Conservation (phyloP, 108 stramenopile species). For the Cyclostephanos invisitatus region DNA sequence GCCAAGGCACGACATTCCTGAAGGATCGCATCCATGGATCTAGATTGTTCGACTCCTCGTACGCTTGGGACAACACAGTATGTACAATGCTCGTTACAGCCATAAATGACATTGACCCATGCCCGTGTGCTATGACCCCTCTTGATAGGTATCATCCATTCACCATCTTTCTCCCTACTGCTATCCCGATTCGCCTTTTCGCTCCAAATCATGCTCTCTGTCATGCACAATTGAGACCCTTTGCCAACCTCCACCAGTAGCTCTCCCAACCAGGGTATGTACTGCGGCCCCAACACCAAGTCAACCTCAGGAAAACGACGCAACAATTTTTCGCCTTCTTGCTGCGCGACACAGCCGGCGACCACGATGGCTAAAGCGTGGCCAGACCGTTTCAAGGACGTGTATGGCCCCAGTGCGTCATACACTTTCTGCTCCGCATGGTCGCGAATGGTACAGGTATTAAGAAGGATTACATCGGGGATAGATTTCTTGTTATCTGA, state of each 20-base stretch:
- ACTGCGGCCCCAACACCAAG: slow-evolving; percentile 90
- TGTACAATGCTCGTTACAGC: slow-evolving; percentile 89
- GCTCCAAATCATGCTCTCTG: slow-evolving; percentile 49
- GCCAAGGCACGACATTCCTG: slow-evolving; percentile 77
- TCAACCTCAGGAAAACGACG: slow-evolving; percentile 92
- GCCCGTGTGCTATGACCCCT: slow-evolving; percentile 55
- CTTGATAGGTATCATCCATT: slow-evolving; percentile 46
- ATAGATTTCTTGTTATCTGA: slow-evolving; percentile 27
- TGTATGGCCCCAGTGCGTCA: slow-evolving; percentile 70
- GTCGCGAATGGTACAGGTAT: slow-evolving; percentile 88
- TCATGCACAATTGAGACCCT: slow-evolving; percentile 44
- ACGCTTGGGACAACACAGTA: slow-evolving; percentile 92
- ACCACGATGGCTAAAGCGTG: slow-evolving; percentile 87
- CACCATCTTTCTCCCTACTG: slow-evolving; percentile 41
- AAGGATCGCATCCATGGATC: slow-evolving; percentile 83
- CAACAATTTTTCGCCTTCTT: slow-evolving; percentile 92
- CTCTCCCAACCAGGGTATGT: slow-evolving; percentile 72
- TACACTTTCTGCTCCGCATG: slow-evolving; percentile 91
- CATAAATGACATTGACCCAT: slow-evolving; percentile 91
- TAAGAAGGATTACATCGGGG: slow-evolving; percentile 79
- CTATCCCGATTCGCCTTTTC: slow-evolving; percentile 33
- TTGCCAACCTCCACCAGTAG: slow-evolving; percentile 42
- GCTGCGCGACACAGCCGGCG: slow-evolving; percentile 97
- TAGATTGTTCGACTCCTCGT: slow-evolving; percentile 91
- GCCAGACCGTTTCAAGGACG: slow-evolving; percentile 84